Conservation (phyloP, 768 basidiomycete species). For the Chalciporus chontae region DNA sequence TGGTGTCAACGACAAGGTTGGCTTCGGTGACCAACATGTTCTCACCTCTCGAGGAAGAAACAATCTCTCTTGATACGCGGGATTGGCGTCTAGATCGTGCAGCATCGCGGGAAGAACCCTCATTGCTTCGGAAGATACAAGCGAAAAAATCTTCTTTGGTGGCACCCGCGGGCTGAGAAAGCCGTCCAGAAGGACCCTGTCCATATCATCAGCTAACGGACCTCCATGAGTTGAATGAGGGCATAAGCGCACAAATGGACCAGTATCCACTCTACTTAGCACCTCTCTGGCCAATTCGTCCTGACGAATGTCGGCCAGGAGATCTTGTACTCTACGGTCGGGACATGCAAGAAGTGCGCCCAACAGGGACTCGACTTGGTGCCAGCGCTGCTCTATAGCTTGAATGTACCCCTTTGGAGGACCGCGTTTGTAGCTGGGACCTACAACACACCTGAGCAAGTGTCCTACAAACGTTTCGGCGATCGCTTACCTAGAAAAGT, state of each 20-base stretch:
- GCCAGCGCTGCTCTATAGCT: conserved; percentile 88
- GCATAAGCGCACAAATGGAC: conserved; percentile 62
- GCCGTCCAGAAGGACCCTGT: conserved; percentile 69
- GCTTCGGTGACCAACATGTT: conserved; percentile 1
- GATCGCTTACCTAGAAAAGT: conserved; percentile 54
- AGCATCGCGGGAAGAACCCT: conserved; percentile 47
- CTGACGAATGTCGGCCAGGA: conserved; percentile 61
- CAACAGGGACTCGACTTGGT: conserved; percentile 87
- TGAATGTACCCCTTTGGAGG: conserved; percentile 91
- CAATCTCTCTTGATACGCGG: conserved; percentile 73
- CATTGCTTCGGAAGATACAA: conserved; percentile 61
- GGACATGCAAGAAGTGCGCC: conserved; percentile 75
- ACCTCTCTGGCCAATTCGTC: conserved; percentile 80
- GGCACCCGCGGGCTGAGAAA: conserved; percentile 54
- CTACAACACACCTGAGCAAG: conserved; percentile 32
- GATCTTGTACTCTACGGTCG: conserved; percentile 57
- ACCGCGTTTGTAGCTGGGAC: conserved; percentile 78
- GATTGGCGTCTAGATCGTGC: conserved; percentile 70
- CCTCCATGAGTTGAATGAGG: neutral
- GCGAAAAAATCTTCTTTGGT: conserved; percentile 80
- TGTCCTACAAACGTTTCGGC: neutral
- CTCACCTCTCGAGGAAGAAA: conserved; percentile 64
- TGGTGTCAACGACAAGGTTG: conserved; percentile 4
- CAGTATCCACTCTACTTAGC: conserved; percentile 68
- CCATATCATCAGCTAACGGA: conserved; percentile 5